Evolutionary conservation across 2,329 filamentous ascomycete species (phyloP), one percentile per base, ranked within the genome.

Genomic region (Talaromyces sp.): DNA sequence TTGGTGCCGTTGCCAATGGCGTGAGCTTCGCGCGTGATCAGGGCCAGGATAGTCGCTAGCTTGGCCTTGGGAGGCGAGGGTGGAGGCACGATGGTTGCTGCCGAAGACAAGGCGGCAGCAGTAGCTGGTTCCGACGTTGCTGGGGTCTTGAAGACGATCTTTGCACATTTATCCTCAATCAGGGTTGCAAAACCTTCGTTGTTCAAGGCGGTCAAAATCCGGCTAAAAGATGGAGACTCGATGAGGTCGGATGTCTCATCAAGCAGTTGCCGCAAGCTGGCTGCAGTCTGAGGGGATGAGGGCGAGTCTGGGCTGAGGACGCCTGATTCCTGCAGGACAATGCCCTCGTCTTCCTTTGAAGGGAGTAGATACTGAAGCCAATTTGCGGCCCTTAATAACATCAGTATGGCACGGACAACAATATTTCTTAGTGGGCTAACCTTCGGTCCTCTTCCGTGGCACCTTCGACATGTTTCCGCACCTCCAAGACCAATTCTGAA

Each of bases 171-270:
- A 68, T 85, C 83, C 70, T 97, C 90, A 27, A 96, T 84, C 17
- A 99, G 83, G 26, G 89, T 85, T 2, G 89, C 89, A 77, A 97
- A 99, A 58, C 88, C 89, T 52, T 91, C 84, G 73, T 98, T 93
- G 62, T 98, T 89, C 59, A 97, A 84, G 61, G 90, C 86, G 2
- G 89, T 91, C 51, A 97, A 83, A 38, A 99, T 92, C 69, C 92
- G 89, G 0, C 88, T 85, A 76, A 98, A 98, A 38, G 90, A 85
- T 0, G 95, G 95, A 1, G 95, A 97, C 71, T 99, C 95, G 70
- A 98, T 88, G 26, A 99, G 84, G 72, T 99, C 95, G 43, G 93
- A 90, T 1, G 95, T 98, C 79, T 99, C 95, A 72, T 99, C 93
- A 1, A 99, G 84, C 21, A 99, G 84, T 61, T 90, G 88, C 59